Percentiles rank a stretch among this genome's conserved stretches.
Evolutionary conservation across 805 yeast species (phyloP).

Genomic region (Ogataea pini): DNA sequence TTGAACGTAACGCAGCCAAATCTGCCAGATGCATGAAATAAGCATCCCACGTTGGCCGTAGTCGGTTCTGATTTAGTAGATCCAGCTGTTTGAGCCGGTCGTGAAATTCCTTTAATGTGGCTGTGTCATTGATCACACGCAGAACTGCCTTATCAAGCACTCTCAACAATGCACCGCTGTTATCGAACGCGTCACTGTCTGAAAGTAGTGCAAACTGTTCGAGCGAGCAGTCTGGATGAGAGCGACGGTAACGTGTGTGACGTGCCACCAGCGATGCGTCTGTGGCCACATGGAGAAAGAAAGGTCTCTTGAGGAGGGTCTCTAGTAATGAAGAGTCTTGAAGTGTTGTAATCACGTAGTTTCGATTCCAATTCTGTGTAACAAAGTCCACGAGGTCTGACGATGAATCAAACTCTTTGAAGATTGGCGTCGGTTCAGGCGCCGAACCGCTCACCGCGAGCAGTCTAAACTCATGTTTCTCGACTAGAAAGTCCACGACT

Average conservation of each 20-base stretch:
- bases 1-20: slow-evolving; percentile 87
- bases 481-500: slow-evolving; percentile 56
- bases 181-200: slow-evolving; percentile 12
- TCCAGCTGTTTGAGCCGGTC: slow-evolving; percentile 42
- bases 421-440: slow-evolving; percentile 25
- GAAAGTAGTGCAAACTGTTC: slow-evolving; percentile 21
- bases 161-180: slow-evolving; percentile 36
- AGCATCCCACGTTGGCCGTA: slow-evolving; percentile 94
- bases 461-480: slow-evolving; percentile 49
- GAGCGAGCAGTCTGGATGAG: slow-evolving; percentile 13
- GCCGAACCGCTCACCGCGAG: slow-evolving; percentile 29
- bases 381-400: slow-evolving; percentile 56
- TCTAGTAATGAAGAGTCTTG: slow-evolving; percentile 44
- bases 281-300: slow-evolving; percentile 74
- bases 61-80: slow-evolving; percentile 52
- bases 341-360: slow-evolving; percentile 60
- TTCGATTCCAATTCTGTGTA: slow-evolving; percentile 64
- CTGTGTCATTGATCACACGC: slow-evolving; percentile 54
- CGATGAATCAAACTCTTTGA: slow-evolving; percentile 38
- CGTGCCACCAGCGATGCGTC: slow-evolving; percentile 70
- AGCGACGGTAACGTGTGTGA: slow-evolving; percentile 34
- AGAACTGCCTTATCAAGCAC: slow-evolving; percentile 52
- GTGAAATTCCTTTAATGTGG: slow-evolving; percentile 39
- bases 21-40: slow-evolving; percentile 94
- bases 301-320: slow-evolving; percentile 67